Evolutionary conservation across 2,329 filamentous ascomycete genomes (phyloP), one percentile per base, ranked within the genome.

Genomic region (Nemania bipapillata): DNA sequence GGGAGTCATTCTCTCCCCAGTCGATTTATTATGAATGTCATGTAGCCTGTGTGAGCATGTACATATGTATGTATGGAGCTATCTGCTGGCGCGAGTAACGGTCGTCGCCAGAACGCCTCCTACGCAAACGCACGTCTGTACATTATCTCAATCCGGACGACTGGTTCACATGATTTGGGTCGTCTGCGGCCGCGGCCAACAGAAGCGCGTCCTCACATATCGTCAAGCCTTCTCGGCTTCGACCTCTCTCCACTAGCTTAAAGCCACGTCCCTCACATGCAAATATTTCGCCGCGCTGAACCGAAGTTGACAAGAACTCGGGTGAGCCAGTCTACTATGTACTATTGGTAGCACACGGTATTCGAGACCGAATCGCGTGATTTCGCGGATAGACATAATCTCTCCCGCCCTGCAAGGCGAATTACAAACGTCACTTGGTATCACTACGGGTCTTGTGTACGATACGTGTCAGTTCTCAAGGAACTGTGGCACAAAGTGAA

Each of bases 151-250:
- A 54, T 26, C 54, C 20, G 22, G 63, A 55, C 37, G 42, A 61
- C 55, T 68, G 56, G 50, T 40, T 68, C 66, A 62, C 66, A 68
- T 68, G 62, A 68, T 68, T 53, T 45, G 1, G 6, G 11, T 17
- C 24, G 22, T 61, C 62, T 65, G 65, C 66, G 57, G 66, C 52
- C 62, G 32, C 45, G 15, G 15, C 62, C 62, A 65, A 68, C 53
- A 32, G 47, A 32, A 63, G 49, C 47, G 49, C 30, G 7, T 17
- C 7, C 40, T 59, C 24, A 30, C 52, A 35, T 65, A 22, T 12
- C 17, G 45, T 20, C 7, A 28, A 54, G 28, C 26, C 42, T 45
- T 30, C 37, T 52, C 15, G 49, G 45, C 42, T 40, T 28, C 40
- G 20, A 47, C 37, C 32, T 6, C 6, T 32, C 55, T n/a, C 55